Base-by-base conservation (phyloP, 2,329 filamentous ascomycete species). In the Fusarium tjaetaba region DNA sequence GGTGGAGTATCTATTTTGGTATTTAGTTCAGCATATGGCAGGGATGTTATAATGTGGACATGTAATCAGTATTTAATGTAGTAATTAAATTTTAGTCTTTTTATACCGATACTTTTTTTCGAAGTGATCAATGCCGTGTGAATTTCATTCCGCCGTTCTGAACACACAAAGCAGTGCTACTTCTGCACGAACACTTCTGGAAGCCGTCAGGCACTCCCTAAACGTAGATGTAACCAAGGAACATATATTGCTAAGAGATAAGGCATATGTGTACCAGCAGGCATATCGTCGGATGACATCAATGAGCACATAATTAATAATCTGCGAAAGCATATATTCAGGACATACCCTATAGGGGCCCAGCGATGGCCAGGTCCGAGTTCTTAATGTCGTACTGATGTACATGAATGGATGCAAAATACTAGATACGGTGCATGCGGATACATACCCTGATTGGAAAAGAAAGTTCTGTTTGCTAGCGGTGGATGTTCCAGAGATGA, bases 1-100 rank as follows among this genome's bases (percentile, higher is more conserved):
- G 49, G 36, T 28, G 34, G 30, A 36, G 39, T 51, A 38, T 61
- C 30, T 48, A 55, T 57, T 42, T 18, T 30, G 56, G 41, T 48
- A 32, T 60, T 51, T 43, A 42, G 51, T 62, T 41, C 16, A n/a
- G 52, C 43, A 64, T 43, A 36, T 46, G 48, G 53, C n/a, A n/a
- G 48, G 36, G 15, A 10, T 69, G 6, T 49, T 18, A 41, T 63
- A 65, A 72, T 66, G 39, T 52, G 48, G 61, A 38, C 26, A 38
- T 67, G 51, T 70, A 62, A 72, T 57, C 11, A 66, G 53, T 70
- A 74, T 65, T 43, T 45, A 61, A 63, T 48, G 28, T 57, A 65
- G 57, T 64, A 73, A 65, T 71, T 34, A 68, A 48, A 34, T 46
- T 61, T 68, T 55, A 62, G 36, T 41, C 22, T 39, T 32, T 60